Evolutionary conservation across 371 early-diverging fungal genomes (phyloP).

Genomic region (Apophysomyces trapeziformis): DNA sequence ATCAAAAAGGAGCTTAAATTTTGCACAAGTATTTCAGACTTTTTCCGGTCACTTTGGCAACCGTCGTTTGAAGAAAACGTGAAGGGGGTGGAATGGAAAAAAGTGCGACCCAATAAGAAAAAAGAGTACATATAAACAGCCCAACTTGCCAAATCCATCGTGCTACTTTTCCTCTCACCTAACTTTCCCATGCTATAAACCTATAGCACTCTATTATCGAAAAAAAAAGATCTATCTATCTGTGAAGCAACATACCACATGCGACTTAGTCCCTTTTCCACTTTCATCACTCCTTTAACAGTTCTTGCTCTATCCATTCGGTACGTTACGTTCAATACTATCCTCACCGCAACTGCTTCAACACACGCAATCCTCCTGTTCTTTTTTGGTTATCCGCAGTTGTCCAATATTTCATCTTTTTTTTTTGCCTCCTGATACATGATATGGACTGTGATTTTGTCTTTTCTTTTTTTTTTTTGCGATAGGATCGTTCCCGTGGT

Average conservation of each 20-base stretch:
- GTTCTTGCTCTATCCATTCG: not conserved
- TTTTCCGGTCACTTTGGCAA: too few relatives aligned
- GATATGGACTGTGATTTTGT: constrained; percentile 8
- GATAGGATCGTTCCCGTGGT: not conserved
- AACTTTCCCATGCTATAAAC: constrained; percentile 2
- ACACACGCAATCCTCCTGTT: not conserved
- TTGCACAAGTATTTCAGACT: too few relatives aligned
- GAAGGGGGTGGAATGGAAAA: too few relatives aligned
- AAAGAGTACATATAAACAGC: not conserved
- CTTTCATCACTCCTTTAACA: constrained; percentile 3
- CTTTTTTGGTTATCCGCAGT: constrained; percentile 10
- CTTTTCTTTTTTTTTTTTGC: not conserved
- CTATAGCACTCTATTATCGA: not conserved
- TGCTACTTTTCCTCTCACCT: constrained; percentile 11
- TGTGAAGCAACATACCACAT: constrained; percentile 12
- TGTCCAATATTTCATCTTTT: not conserved
- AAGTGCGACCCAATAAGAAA: constrained; percentile 9
- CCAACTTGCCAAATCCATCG: constrained; percentile 10
- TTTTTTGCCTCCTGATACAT: not conserved
- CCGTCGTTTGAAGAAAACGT: too few relatives aligned
- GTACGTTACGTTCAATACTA: constrained; percentile 3
- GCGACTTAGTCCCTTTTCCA: not conserved
- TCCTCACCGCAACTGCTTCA: constrained; percentile 6
- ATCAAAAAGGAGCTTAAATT: too few relatives aligned
- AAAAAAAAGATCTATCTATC: not conserved